These are phyloP conservation scores for Lycium ferocissimum DNA, from an alignment of 257 asterid species.

Conservation along the genomic window DNA sequence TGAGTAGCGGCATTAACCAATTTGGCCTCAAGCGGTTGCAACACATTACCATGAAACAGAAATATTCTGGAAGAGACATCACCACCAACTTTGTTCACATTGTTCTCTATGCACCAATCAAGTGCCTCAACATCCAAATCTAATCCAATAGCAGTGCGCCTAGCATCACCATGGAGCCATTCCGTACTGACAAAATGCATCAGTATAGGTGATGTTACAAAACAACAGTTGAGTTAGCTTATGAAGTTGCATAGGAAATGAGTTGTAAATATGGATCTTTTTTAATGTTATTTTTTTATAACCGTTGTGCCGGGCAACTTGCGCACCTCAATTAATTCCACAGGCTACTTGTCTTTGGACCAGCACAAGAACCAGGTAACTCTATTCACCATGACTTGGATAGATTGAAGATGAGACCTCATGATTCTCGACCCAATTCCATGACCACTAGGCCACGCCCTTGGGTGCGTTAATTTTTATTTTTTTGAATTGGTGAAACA, in stretches of 20 bases:
- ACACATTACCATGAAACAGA: constrained; percentile 87
- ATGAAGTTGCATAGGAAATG: not conserved
- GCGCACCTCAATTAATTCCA: not conserved
- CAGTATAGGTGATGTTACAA: constrained; percentile 32
- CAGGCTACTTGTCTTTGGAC: not conserved
- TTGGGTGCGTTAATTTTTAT: not conserved
- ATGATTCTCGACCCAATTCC: not conserved
- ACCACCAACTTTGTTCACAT: constrained; percentile 75
- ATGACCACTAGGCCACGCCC: no score
- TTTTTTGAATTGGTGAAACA: not conserved
- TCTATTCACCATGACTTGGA: not conserved
- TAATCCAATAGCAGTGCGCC: constrained; percentile 93
- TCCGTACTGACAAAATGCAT: constrained; percentile 66
- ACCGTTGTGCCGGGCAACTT: not conserved
- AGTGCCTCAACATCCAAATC: constrained; percentile 92
- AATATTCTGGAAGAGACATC: constrained; percentile 70
- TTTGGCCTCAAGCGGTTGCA: constrained; percentile 77
- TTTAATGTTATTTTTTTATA: not conserved
- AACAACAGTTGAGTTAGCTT: not conserved
- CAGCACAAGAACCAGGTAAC: not conserved
- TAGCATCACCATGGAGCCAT: constrained; percentile 86
- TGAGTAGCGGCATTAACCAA: constrained; percentile 55
- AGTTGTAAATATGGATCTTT: not conserved
- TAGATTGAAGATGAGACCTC: not conserved
- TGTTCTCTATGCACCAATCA: constrained; percentile 83